Evolutionary conservation across 2,329 filamentous ascomycete genomes (phyloP), one percentile per base, ranked within the genome.

Genomic region (Exophiala mesophila): DNA sequence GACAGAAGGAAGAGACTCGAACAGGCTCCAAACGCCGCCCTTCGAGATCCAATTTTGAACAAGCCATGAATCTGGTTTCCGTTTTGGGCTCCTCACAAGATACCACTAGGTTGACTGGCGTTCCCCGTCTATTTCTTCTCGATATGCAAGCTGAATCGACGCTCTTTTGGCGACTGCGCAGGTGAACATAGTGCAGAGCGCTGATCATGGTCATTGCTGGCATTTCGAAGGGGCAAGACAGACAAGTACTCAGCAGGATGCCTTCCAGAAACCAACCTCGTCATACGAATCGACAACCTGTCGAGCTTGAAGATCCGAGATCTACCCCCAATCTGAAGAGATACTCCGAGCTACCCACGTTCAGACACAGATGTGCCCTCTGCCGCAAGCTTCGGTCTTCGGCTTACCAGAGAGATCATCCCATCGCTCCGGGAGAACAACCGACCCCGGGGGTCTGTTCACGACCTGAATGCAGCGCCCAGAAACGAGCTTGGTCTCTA

Each of bases 341-440:
- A 31, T 39, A 39, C 24, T 39, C 36, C 16, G 16, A 39, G 36
- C 36, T 17, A 39, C 36, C 36, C 36, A 16, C 24, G 24, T 31
- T 39, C 17, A 39, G 24, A 26, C 16, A 39, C 19, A 39, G 24
- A 39, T 39, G 24, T 39, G 13, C 24, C 24, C 36, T 39, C 31
- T 39, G 13, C 24, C 24, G 13, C 19, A 39, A 39, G 24, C 36
- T 18, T 18, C 36, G 36, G 24, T 39, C 36, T 39, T 30, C 36
- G 16, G 36, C 36, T 37, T 37, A 37, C 35, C 12, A 37, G 36
- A 39, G 36, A 39, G 26, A 39, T 39, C n/a, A 39, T 39, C 36
- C 24, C 16, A 39, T 39, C 24, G 24, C 36, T 17, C 36, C 36
- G 36, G 36, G 24, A 39, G 36, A 39, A 39, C 2, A 39, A 39